Evolutionary conservation across 345 rosid species (phyloP).

Genomic region (Acer campestre): DNA sequence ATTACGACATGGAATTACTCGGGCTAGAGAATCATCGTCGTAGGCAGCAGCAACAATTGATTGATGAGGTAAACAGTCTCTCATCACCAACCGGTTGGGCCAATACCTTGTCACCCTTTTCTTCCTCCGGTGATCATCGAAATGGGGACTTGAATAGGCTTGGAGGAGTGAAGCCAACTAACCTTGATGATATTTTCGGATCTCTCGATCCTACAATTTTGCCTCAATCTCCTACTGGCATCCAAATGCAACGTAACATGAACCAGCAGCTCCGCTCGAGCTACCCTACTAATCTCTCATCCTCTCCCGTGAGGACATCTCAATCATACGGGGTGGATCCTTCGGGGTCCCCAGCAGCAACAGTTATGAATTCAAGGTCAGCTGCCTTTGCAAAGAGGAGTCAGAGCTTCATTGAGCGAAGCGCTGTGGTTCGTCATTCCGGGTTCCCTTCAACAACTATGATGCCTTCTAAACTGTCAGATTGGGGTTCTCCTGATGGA

Average conservation of each 20-base stretch:
- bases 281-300: conserved; percentile 48
- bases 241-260: conserved; percentile 52
- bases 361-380: conserved; percentile 56
- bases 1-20: conserved; percentile 48
- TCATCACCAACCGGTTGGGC: conserved; percentile 69
- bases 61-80: conserved; percentile 58
- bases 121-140: conserved; percentile 40
- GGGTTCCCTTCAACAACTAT: conserved; percentile 39
- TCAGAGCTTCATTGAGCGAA: conserved; percentile 72
- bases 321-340: conserved; percentile 47
- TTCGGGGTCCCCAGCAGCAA: conserved; percentile 42
- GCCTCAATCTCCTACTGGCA: conserved; percentile 44
- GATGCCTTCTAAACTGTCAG: conserved; percentile 38
- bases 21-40: conserved; percentile 37
- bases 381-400: conserved; percentile 69
- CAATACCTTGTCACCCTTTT: conserved; percentile 46
- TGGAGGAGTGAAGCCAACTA: conserved; percentile 63
- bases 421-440: conserved; percentile 38
- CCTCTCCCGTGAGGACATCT: conserved; percentile 52
- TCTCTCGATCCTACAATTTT: conserved; percentile 39
- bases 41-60: conserved; percentile 42
- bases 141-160: conserved; percentile 52
- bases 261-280: conserved; percentile 52
- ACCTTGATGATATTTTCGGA: conserved; percentile 70
- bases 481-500: conserved; percentile 83